A percentile compares a stretch with the other conserved stretches of the same genome.
These are phyloP conservation scores for Ganoderma boninense DNA, from an alignment of 1,284 basidiomycete genomes.

Conservation along the genomic window DNA sequence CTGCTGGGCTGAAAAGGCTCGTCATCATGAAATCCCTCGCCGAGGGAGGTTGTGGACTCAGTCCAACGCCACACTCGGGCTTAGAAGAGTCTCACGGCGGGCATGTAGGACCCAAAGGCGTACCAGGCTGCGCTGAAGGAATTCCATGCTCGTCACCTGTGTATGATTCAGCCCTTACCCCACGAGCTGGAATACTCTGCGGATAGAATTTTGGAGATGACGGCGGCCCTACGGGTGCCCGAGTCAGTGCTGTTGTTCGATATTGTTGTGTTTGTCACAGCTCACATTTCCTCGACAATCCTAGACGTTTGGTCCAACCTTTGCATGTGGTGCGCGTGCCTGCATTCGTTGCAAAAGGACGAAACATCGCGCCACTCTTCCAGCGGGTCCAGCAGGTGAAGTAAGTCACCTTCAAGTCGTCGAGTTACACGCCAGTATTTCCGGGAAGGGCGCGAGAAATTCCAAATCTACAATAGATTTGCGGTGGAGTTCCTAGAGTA, in stretches of 20 bases:
- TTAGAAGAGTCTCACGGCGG: slow-evolving; percentile 33
- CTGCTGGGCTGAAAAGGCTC: slow-evolving; percentile 38
- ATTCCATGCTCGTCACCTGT: slow-evolving; percentile 35
- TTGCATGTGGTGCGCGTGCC: slow-evolving; percentile 37
- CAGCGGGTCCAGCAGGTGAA: slow-evolving; percentile 33
- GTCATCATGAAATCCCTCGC: slow-evolving; percentile 39
- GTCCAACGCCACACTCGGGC: slow-evolving; percentile 32
- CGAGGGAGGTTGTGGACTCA: slow-evolving; percentile 33
- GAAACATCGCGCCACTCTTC: slow-evolving; percentile 36
- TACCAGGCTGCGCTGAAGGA: slow-evolving; percentile 35
- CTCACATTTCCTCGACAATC: slow-evolving; percentile 14
- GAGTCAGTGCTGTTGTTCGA: slow-evolving; percentile 20
- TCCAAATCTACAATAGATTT: slow-evolving; percentile 32
- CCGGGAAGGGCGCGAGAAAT: slow-evolving; percentile 36
- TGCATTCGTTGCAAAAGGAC: slow-evolving; percentile 40
- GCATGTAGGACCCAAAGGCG: slow-evolving; percentile 34
- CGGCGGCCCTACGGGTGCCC: slow-evolving; percentile 35
- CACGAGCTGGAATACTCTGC: slow-evolving; percentile 32
- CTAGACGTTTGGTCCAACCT: slow-evolving; percentile 37
- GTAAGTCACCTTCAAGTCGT: slow-evolving; percentile 38
- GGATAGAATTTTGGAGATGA: slow-evolving; percentile 23
- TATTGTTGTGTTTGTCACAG: background rate
- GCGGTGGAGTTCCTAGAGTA: slow-evolving; percentile 30
- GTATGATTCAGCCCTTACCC: slow-evolving; percentile 35
- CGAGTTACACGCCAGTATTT: slow-evolving; percentile 37